Conservation (phyloP, 2,329 filamentous ascomycete species). For the Neonectria coccinea region DNA sequence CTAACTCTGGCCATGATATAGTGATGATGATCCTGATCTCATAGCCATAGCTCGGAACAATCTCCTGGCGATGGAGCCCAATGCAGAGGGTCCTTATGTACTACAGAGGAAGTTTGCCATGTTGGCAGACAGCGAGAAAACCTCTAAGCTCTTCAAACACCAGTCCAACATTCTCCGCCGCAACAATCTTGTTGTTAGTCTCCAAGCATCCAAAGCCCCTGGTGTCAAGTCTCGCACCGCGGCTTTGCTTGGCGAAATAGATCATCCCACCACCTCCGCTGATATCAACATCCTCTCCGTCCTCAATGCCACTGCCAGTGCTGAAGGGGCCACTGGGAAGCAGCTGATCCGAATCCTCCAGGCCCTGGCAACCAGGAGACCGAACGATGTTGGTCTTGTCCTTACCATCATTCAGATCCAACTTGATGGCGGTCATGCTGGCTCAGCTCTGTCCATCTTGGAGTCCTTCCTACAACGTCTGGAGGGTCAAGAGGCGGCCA, state of each 20-base stretch:
- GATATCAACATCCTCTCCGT: slow-evolving; percentile 59
- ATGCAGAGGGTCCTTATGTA: slow-evolving; percentile 73
- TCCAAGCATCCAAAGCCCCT: slow-evolving; percentile 75
- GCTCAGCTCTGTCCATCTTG: slow-evolving; percentile 79
- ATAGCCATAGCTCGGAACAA: slow-evolving; percentile 77
- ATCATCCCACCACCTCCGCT: slow-evolving; percentile 46
- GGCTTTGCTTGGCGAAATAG: slow-evolving; percentile 50
- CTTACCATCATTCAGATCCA: slow-evolving; percentile 87
- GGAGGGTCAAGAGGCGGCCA: slow-evolving; percentile 68
- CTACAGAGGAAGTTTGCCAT: slow-evolving; percentile 71
- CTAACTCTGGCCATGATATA: slow-evolving; percentile 52
- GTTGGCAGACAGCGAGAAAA: slow-evolving; percentile 62
- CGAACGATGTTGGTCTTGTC: slow-evolving; percentile 82
- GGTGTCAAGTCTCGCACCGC: slow-evolving; percentile 67
- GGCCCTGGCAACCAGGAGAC: slow-evolving; percentile 77
- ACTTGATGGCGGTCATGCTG: slow-evolving; percentile 76
- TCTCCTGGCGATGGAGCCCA: slow-evolving; percentile 55
- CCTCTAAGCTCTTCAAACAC: slow-evolving; percentile 78
- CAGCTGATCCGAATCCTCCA: slow-evolving; percentile 77
- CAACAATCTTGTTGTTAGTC: slow-evolving; percentile 73
- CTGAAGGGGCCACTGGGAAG: slow-evolving; percentile 72
- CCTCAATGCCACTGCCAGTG: slow-evolving; percentile 78
- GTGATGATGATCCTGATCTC: slow-evolving; percentile 75
- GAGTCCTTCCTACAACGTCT: slow-evolving; percentile 80
- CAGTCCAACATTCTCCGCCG: slow-evolving; percentile 68